phyloP scores from a whole-genome alignment of 2,329 filamentous ascomycete genomes.

The Diaporthe batatas region DNA sequence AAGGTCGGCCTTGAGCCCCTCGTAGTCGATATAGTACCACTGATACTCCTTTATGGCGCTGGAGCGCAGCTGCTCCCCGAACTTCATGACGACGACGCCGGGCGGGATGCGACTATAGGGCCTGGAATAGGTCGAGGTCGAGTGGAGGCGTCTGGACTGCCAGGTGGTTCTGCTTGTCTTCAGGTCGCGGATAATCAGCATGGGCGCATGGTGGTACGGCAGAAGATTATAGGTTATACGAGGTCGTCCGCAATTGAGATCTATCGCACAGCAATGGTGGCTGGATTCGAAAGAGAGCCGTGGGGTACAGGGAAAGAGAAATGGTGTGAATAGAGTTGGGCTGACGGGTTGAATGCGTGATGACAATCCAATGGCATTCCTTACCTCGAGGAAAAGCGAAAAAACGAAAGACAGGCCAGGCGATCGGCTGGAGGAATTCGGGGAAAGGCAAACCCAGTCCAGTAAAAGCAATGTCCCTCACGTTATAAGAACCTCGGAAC shows the following conservation, averaged over 20 bases:
- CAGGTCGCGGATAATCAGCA: conserved; percentile 68
- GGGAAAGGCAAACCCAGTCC: background rate
- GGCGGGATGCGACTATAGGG: conserved; percentile 55
- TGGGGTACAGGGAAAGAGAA: background rate
- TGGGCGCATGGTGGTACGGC: conserved; percentile 45
- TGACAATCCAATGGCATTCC: background rate
- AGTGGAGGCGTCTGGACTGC: conserved; percentile 51
- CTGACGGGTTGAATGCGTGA: background rate
- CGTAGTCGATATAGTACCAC: conserved; percentile 99
- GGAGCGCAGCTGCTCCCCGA: conserved; percentile 95
- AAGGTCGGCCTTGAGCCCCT: conserved; percentile 88
- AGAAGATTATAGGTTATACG: background rate
- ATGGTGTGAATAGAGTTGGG: background rate
- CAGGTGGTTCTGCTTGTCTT: conserved; percentile 58
- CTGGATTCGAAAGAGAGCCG: background rate
- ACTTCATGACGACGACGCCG: conserved; percentile 78
- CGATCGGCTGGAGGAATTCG: background rate
- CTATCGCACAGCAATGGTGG: background rate
- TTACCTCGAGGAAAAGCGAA: conserved; percentile 8
- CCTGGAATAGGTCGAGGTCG: conserved; percentile 47
- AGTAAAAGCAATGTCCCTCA: background rate
- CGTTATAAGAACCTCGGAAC: background rate
- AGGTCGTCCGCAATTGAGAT: background rate
- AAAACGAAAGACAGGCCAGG: background rate
- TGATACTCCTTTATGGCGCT: conserved; percentile 97